These are phyloP conservation scores for Primulina tabacum DNA, from an alignment of 257 asterid genomes.

Conservation along the genomic window DNA sequence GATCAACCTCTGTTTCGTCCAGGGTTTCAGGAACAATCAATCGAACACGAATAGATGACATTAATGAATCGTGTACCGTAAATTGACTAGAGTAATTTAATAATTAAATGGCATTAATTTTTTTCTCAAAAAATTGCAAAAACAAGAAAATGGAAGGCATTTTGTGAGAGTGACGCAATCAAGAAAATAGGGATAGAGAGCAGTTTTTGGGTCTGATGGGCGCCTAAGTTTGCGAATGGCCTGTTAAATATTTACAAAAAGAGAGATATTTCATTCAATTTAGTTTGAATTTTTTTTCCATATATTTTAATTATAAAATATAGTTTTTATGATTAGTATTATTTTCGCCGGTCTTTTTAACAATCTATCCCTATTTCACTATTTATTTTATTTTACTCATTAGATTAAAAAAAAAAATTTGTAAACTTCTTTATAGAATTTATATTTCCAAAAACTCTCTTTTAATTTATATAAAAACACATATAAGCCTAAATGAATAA, in stretches of 20 bases:
- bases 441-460: too few species aligned
- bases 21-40: constrained; percentile 22
- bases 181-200: constrained; percentile 25
- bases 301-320: too few species aligned
- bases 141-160: neutral
- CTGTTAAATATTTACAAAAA: constrained; percentile 11
- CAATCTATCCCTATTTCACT: too few species aligned
- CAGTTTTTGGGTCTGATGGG: constrained; percentile 46
- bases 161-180: constrained; percentile 3
- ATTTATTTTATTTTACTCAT: too few species aligned
- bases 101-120: constrained; percentile 16
- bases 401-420: too few species aligned
- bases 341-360: too few species aligned
- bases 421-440: too few species aligned
- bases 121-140: neutral
- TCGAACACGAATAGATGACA: constrained; percentile 17
- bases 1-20: neutral
- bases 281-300: too few species aligned
- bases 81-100: constrained; percentile 23
- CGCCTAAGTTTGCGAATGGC: constrained; percentile 38
- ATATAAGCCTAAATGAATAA: too few species aligned
- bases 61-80: constrained; percentile 29
- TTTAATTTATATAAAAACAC: too few species aligned
- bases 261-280: too few species aligned
- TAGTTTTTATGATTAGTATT: too few species aligned